Evolutionary conservation across 352 stramenopile species (phyloP), one percentile per base, ranked within the genome.

Genomic region (Phytophthora ramorum): DNA sequence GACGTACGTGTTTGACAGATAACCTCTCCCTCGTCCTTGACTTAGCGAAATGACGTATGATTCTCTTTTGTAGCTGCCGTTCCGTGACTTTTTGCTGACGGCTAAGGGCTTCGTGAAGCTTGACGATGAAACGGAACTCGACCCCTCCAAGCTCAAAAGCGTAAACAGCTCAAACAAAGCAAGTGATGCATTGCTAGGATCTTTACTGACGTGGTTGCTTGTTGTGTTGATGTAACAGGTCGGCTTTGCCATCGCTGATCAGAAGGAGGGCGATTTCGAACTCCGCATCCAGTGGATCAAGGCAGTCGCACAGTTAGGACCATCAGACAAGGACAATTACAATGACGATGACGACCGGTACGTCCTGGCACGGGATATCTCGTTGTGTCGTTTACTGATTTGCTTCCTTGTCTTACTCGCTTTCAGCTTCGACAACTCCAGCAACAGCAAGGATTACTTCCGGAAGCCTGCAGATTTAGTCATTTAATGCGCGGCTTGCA

Each of bases 251-350:
- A 93, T 96, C 32, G 84, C 88, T 38, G 88, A 96, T 66, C 81
- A 96, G 57, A 90, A 92, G 37, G 88, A 96, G 75, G 88, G 88
- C 28, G 79, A 92, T 43, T 96, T 96, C 58, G 81, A 94, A 74
- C 71, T 96, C 50, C 79, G 81, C 38, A 70, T 96, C 26, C 81
- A 96, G 58, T 96, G 88, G 88, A 94, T 96, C 55, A 96, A 96
- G 69, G 88, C 86, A 7, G 57, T 94, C 17, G 81, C 83, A 43
- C 78, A 91, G 46, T 48, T 94, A 73, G 77, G 85, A 45, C 70
- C 69, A 20, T 57, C 71, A 10, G 58, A 73, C 43, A 73, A 82
- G 28, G 63, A 73, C 22, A 45, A 81, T 48, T 19, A 75, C 32
- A 57, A 81, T 10, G 65, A 73, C 32, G 64, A 85, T 37, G 60